Evolutionary conservation across 768 basidiomycete species (phyloP).

Genomic region (Tulasnella calospora): DNA sequence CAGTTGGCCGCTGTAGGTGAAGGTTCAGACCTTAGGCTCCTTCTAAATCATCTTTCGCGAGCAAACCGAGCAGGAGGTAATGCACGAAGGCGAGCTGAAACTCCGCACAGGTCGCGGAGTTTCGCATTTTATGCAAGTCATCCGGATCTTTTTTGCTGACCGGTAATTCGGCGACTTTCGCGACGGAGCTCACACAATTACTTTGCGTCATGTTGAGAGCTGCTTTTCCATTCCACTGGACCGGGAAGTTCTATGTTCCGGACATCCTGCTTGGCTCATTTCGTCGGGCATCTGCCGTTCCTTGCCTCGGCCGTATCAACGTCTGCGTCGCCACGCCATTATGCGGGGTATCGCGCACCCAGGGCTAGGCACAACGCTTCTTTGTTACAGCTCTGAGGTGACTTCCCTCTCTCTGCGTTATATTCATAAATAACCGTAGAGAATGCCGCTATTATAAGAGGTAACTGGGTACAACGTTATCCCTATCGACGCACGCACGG

Average conservation of each 20-base stretch:
- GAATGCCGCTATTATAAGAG: neutral
- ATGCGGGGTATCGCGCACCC: slow-evolving; percentile 6
- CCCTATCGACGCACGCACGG: neutral
- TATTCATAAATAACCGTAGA: neutral
- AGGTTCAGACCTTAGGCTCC: neutral
- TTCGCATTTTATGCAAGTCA: neutral
- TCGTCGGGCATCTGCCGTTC: neutral
- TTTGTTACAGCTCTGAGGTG: neutral
- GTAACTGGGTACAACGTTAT: neutral
- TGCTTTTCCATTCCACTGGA: neutral
- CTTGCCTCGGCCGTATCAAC: neutral
- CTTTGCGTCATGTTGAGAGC: neutral
- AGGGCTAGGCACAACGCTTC: neutral
- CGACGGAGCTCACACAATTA: neutral
- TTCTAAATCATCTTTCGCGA: neutral
- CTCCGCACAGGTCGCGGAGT: neutral
- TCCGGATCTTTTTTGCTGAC: neutral
- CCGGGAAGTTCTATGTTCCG: neutral
- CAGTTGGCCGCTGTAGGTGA: neutral
- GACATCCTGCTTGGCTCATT: neutral
- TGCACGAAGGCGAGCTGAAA: neutral
- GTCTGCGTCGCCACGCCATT: neutral
- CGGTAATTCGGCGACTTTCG: neutral
- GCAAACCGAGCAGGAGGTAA: neutral
- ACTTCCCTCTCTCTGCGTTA: neutral